Conservation (phyloP, 768 basidiomycete species). For the Serendipita sp. region DNA sequence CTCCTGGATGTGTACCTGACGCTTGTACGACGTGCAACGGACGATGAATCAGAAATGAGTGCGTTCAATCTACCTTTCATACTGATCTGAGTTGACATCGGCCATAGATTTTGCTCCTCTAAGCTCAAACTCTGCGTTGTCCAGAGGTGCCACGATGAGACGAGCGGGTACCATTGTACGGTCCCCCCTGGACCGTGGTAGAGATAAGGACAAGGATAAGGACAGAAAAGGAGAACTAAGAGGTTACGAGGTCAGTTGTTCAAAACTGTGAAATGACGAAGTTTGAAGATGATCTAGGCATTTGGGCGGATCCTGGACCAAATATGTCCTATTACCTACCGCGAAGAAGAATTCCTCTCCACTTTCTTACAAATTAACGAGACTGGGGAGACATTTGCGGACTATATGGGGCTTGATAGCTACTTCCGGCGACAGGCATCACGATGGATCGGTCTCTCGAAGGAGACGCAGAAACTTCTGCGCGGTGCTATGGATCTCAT, state of each 20-base stretch:
- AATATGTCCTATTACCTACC: conserved; percentile 55
- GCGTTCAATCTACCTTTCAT: conserved; percentile 9
- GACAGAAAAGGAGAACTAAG: conserved; percentile 40
- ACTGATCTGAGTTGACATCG: neutral
- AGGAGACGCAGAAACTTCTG: conserved; percentile 59
- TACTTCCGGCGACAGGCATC: conserved; percentile 91
- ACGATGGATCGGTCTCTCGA: conserved; percentile 46
- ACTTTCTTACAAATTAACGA: conserved; percentile 90
- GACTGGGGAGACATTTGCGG: conserved; percentile 77
- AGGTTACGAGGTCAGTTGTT: conserved; percentile 47
- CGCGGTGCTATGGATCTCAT: conserved; percentile 86
- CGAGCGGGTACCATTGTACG: conserved; percentile 78
- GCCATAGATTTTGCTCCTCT: conserved; percentile 28
- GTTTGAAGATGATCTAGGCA: conserved; percentile 30
- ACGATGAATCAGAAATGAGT: conserved; percentile 68
- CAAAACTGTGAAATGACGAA: neutral
- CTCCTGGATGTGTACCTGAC: conserved; percentile 42
- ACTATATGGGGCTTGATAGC: conserved; percentile 84
- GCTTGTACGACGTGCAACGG: conserved; percentile 45
- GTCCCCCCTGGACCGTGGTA: conserved; percentile 43
- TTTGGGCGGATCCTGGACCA: conserved; percentile 61
- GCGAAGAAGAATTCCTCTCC: conserved; percentile 75
- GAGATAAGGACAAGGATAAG: conserved; percentile 43
- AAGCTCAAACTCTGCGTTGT: conserved; percentile 17
- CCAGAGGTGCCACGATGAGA: conserved; percentile 29